phyloP scores from a whole-genome alignment of 108 stramenopile species.

The Aurantiochytrium sp. region DNA sequence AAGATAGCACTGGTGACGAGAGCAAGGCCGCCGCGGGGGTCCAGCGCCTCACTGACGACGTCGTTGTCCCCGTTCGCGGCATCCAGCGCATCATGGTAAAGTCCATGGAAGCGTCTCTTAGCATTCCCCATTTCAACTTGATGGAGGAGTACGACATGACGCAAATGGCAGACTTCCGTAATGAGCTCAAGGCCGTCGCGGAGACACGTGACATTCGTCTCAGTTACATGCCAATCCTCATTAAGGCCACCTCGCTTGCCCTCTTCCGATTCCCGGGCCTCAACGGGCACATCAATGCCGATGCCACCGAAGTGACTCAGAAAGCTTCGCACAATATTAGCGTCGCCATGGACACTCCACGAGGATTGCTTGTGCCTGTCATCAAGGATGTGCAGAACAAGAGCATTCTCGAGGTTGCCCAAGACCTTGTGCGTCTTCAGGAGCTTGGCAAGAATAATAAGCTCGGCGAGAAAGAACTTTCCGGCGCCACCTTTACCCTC shows the following conservation, averaged over 20 bases:
- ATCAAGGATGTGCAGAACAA: conserved; percentile 62
- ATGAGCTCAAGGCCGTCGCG: conserved; percentile 50
- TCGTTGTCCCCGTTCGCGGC: conserved; percentile 65
- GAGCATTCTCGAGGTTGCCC: conserved; percentile 71
- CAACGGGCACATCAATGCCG: conserved; percentile 71
- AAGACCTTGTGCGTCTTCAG: conserved; percentile 69
- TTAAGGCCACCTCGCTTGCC: conserved; percentile 83
- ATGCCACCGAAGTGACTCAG: conserved; percentile 55
- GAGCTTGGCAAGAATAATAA: conserved; percentile 29
- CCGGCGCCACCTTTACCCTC: conserved; percentile 77
- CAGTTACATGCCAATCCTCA: conserved; percentile 71
- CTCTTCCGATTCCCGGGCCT: conserved; percentile 69
- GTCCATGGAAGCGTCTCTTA: conserved; percentile 76
- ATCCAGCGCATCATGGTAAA: conserved; percentile 90
- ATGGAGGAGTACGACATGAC: conserved; percentile 80
- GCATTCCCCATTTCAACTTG: conserved; percentile 91
- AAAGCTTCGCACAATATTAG: conserved; percentile 81
- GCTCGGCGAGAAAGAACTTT: conserved; percentile 64
- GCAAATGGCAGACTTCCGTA: conserved; percentile 49
- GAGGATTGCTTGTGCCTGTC: conserved; percentile 86
- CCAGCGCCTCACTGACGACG: neutral
- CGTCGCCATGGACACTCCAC: conserved; percentile 89
- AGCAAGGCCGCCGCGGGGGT: neutral
- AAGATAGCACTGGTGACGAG: neutral
- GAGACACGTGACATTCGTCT: conserved; percentile 49